phyloP scores from a whole-genome alignment of 1,139 yeast genomes.

The Pichia sp. region DNA sequence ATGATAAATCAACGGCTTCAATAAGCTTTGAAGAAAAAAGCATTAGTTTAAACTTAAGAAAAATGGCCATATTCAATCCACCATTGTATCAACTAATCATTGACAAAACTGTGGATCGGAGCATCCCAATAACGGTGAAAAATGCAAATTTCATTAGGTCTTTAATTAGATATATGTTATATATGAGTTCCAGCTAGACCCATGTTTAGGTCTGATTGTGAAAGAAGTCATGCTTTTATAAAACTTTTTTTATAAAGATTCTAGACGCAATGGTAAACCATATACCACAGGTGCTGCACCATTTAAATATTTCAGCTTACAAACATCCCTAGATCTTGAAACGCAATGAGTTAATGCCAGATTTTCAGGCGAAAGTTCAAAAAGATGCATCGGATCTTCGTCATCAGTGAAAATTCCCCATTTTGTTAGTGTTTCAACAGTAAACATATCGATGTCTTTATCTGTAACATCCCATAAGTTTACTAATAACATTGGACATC shows the following conservation, averaged over 20 bases:
- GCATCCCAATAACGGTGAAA: too few relatives aligned
- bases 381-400: constrained; percentile 10
- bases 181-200: too few relatives aligned
- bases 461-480: constrained; percentile 97
- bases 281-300: constrained; percentile 80
- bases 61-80: too few relatives aligned
- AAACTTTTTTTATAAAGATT: not conserved
- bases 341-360: constrained; percentile 43
- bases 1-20: not conserved
- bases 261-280: constrained; percentile 46
- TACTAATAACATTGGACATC: constrained; percentile 75
- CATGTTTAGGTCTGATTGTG: too few relatives aligned
- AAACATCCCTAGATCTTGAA: constrained; percentile 46
- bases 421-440: constrained; percentile 45
- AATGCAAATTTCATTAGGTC: too few relatives aligned
- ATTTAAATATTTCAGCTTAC: constrained; percentile 59
- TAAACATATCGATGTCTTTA: constrained; percentile 82
- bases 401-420: constrained; percentile 46
- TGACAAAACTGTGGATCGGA: too few relatives aligned
- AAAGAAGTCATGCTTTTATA: too few relatives aligned
- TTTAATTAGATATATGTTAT: too few relatives aligned
- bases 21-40: not conserved
- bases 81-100: too few relatives aligned
- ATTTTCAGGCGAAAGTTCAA: constrained; percentile 11
- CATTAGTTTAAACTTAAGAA: not conserved